Percentiles rank a stretch among this genome's conserved stretches.
These are phyloP conservation scores for Skeletonema marinoi DNA, from an alignment of 108 stramenopile species.

Conservation along the genomic window DNA sequence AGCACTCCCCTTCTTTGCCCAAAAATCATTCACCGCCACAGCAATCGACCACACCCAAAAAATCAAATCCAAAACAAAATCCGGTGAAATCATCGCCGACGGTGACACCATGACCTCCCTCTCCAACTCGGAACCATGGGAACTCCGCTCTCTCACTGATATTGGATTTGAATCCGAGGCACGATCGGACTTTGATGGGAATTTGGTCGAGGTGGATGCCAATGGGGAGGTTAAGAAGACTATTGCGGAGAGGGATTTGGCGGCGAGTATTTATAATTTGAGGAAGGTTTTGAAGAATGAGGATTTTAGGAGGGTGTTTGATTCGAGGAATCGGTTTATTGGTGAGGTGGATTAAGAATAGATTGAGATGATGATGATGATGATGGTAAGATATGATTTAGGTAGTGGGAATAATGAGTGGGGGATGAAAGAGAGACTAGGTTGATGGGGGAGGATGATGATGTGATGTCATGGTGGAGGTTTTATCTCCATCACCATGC, in stretches of 20 bases:
- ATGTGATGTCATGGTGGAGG: too few relatives aligned
- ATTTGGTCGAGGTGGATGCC: slow-evolving; percentile 48
- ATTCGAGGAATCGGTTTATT: slow-evolving; percentile 81
- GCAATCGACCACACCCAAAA: slow-evolving; percentile 11
- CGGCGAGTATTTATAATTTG: slow-evolving; percentile 63
- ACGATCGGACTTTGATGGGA: slow-evolving; percentile 20
- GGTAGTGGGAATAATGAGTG: too few relatives aligned
- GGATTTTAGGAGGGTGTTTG: slow-evolving; percentile 82
- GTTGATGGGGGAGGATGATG: too few relatives aligned
- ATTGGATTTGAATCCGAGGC: slow-evolving; percentile 39
- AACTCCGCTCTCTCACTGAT: slow-evolving; percentile 41
- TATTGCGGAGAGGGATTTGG: slow-evolving; percentile 72
- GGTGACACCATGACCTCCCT: slow-evolving; percentile 78
- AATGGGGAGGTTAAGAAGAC: slow-evolving; percentile 12
- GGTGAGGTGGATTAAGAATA: slow-evolving; percentile 61
- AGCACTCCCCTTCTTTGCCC: slow-evolving; percentile 28
- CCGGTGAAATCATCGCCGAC: slow-evolving; percentile 60
- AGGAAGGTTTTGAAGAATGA: slow-evolving; percentile 58
- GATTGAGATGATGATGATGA: too few relatives aligned
- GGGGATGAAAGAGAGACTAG: too few relatives aligned
- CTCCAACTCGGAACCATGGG: slow-evolving; percentile 79
- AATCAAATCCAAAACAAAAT: slow-evolving; percentile 41
- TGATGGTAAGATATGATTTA: too few relatives aligned
- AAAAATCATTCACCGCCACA: slow-evolving; percentile 12
- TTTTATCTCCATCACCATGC: too few relatives aligned